phyloP scores from a whole-genome alignment of 2,329 filamentous ascomycete genomes.

The Tolypocladium tropicale region DNA sequence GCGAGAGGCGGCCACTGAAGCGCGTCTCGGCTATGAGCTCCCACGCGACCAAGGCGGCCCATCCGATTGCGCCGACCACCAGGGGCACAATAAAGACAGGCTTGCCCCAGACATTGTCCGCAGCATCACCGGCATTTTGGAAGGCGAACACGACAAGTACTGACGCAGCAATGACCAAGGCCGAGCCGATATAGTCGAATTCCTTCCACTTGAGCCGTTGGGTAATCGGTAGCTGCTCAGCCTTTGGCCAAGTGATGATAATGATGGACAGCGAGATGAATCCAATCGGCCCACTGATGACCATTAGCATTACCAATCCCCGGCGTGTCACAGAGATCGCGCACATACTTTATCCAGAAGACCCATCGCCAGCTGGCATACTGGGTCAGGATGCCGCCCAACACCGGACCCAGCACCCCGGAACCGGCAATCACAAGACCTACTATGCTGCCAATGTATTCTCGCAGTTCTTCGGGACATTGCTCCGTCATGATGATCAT shows the following conservation, averaged over 20 bases:
- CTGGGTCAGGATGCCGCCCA: constrained; percentile 40
- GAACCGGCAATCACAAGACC: constrained; percentile 37
- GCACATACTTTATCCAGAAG: constrained; percentile 46
- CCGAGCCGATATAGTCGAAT: constrained; percentile 42
- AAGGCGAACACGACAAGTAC: constrained; percentile 49
- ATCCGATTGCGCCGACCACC: constrained; percentile 16
- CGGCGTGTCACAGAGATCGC: neutral
- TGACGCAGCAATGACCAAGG: constrained; percentile 42
- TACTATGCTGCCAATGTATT: constrained; percentile 35
- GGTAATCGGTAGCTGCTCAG: constrained; percentile 25
- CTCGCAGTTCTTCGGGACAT: constrained; percentile 26
- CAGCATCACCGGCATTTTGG: constrained; percentile 33
- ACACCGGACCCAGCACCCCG: constrained; percentile 39
- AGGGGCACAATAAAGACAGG: constrained; percentile 22
- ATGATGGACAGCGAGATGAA: constrained; percentile 35
- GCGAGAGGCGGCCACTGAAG: constrained; percentile 16
- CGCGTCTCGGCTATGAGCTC: constrained; percentile 13
- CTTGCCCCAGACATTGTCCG: constrained; percentile 30
- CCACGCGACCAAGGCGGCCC: constrained; percentile 18
- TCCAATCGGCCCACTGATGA: constrained; percentile 39
- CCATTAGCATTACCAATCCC: neutral
- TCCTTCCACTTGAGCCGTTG: constrained; percentile 34
- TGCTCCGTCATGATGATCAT: constrained; percentile 46
- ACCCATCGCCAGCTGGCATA: constrained; percentile 43
- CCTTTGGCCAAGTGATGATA: constrained; percentile 37